phyloP scores from a whole-genome alignment of 2,329 filamentous ascomycete genomes.

The Botryotinia calthae region DNA sequence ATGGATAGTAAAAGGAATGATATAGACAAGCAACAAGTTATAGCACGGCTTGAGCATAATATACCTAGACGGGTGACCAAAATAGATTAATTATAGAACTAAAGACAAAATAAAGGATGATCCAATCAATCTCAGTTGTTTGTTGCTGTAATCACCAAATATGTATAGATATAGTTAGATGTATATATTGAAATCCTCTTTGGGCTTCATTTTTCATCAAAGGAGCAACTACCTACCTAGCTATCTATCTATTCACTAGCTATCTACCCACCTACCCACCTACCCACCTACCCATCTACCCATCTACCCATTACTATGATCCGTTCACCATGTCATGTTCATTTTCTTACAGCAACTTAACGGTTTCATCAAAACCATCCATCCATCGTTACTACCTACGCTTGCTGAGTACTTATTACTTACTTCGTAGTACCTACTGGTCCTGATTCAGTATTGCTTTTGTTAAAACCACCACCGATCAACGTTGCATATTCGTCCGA shows the following conservation, averaged over 20 bases:
- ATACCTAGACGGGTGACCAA: neutral
- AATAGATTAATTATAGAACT: neutral
- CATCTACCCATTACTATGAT: neutral
- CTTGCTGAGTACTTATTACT: neutral
- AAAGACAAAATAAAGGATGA: fast-evolving
- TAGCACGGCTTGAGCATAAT: neutral
- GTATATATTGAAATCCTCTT: neutral
- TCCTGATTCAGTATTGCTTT: neutral
- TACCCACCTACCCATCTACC: neutral
- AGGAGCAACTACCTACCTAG: neutral
- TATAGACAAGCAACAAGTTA: neutral
- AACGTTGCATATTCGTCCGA: neutral
- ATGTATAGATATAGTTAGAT: too few relatives aligned
- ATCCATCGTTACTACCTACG: neutral
- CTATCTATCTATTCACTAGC: neutral
- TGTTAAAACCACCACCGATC: neutral
- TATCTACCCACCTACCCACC: neutral
- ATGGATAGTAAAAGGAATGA: neutral
- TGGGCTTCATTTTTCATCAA: neutral
- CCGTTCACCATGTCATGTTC: neutral
- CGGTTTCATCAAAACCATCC: neutral
- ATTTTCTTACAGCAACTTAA: neutral
- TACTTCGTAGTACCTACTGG: neutral
- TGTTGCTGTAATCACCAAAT: too few relatives aligned
- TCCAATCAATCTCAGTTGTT: neutral